Conservation (phyloP, 805 yeast genomes). For the Starmerella gropengiesseri region DNA sequence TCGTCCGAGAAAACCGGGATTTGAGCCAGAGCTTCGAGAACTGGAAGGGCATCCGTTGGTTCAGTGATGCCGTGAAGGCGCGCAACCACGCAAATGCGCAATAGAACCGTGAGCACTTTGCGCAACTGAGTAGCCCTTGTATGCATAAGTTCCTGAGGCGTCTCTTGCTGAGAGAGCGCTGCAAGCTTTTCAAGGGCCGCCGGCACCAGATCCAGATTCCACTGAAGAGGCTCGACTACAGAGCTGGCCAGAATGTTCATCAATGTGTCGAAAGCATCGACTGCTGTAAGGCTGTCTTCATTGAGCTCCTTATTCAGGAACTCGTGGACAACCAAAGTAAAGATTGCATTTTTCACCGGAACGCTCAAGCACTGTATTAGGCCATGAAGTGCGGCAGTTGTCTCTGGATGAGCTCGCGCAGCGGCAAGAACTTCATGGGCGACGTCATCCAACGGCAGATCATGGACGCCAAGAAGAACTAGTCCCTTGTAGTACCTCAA, state of each 20-base stretch:
- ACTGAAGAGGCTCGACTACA: conserved; percentile 7
- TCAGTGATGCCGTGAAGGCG: conserved; percentile 8
- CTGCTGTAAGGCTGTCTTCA: not conserved
- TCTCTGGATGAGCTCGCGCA: conserved; percentile 11
- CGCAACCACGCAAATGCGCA: conserved; percentile 15
- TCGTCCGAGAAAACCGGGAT: conserved; percentile 14
- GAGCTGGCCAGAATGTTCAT: conserved; percentile 11
- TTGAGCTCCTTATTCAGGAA: conserved; percentile 11
- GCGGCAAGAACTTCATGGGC: conserved; percentile 13
- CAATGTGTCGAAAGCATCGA: conserved; percentile 12
- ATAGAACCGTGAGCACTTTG: conserved; percentile 12
- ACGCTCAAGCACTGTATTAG: conserved; percentile 11
- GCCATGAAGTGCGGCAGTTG: conserved; percentile 14
- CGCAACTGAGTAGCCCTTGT: conserved; percentile 2
- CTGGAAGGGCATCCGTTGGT: conserved; percentile 11
- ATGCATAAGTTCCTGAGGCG: not conserved
- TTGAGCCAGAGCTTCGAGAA: conserved; percentile 11
- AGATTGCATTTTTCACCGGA: conserved; percentile 11
- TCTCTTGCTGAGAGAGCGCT: not conserved
- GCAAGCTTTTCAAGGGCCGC: conserved; percentile 6
- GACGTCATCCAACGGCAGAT: not conserved
- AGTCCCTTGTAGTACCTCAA: conserved; percentile 18
- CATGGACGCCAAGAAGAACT: conserved; percentile 8
- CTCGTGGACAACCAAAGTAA: conserved; percentile 7
- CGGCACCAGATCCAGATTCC: conserved; percentile 14